Evolutionary conservation across 441 rosid species (phyloP).

Genomic region (Omphalea diandra): DNA sequence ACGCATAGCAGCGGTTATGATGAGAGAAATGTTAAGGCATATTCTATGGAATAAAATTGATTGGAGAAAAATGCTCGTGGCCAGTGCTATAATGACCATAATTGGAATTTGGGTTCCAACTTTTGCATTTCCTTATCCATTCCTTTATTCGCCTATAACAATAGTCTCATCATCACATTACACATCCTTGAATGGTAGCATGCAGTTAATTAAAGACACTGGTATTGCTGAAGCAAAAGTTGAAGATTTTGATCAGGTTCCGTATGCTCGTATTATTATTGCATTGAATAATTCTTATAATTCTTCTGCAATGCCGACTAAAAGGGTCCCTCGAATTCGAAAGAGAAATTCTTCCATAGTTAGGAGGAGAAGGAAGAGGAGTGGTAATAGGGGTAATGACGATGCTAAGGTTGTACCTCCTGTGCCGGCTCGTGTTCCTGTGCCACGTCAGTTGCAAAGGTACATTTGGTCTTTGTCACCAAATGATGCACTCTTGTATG

Average conservation of each 20-base stretch:
- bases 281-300: no score
- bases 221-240: slow-evolving; percentile 35
- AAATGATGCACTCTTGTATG: slow-evolving; percentile 57
- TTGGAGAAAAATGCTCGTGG: slow-evolving; percentile 53
- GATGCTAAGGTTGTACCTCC: slow-evolving; percentile 34
- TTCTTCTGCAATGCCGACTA: slow-evolving; percentile 26
- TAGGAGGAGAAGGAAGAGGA: slow-evolving; percentile 16
- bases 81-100: slow-evolving; percentile 45
- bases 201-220: slow-evolving; percentile 41
- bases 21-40: slow-evolving; percentile 38
- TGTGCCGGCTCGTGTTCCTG: slow-evolving; percentile 21
- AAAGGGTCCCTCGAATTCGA: neutral
- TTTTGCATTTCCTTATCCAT: slow-evolving; percentile 30
- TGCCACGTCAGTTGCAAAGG: slow-evolving; percentile 46
- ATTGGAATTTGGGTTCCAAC: slow-evolving; percentile 50
- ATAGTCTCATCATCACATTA: slow-evolving; percentile 31
- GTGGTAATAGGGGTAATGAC: slow-evolving; percentile 30
- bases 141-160: slow-evolving; percentile 26
- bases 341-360: slow-evolving; percentile 16
- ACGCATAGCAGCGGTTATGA: slow-evolving; percentile 17
- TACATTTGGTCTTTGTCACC: slow-evolving; percentile 59
- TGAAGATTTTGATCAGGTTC: slow-evolving; percentile 30
- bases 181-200: slow-evolving; percentile 38
- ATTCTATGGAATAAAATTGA: slow-evolving; percentile 40
- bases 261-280: slow-evolving; percentile 27